Conservation (phyloP, 331 rosid genomes). For the Arachis monticola region DNA sequence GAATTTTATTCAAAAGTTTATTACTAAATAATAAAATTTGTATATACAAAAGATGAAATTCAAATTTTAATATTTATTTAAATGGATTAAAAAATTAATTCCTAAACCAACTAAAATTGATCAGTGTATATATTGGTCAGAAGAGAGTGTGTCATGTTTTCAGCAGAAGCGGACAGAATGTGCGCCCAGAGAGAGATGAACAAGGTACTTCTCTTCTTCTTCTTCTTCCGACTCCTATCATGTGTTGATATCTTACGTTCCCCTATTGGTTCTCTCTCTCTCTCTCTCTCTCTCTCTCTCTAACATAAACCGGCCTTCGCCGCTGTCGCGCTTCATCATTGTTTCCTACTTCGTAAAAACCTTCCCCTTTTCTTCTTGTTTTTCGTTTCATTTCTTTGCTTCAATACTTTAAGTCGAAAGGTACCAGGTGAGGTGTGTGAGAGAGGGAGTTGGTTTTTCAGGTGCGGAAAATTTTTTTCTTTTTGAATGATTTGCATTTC, state of each 20-base stretch:
- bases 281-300: neutral
- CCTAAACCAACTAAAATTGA: too few species aligned
- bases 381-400: constrained; percentile 3
- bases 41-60: too few species aligned
- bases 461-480: neutral
- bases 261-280: neutral
- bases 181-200: neutral
- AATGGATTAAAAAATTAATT: too few species aligned
- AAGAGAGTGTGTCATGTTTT: constrained; percentile 18
- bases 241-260: constrained; percentile 24
- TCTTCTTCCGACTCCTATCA: neutral
- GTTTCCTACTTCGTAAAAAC: neutral
- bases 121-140: neutral
- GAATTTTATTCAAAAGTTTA: too few species aligned
- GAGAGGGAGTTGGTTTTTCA: constrained; percentile 28
- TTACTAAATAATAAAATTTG: too few species aligned
- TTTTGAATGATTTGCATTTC: constrained; percentile 3
- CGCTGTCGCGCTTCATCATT: neutral
- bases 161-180: constrained; percentile 7
- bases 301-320: constrained; percentile 22
- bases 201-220: neutral
- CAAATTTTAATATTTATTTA: too few species aligned
- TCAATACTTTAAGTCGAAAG: neutral
- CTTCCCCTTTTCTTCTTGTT: constrained; percentile 18
- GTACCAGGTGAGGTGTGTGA: constrained; percentile 23